Base-by-base conservation (phyloP, 805 yeast genomes). In the Metschnikowia peoriensis region DNA sequence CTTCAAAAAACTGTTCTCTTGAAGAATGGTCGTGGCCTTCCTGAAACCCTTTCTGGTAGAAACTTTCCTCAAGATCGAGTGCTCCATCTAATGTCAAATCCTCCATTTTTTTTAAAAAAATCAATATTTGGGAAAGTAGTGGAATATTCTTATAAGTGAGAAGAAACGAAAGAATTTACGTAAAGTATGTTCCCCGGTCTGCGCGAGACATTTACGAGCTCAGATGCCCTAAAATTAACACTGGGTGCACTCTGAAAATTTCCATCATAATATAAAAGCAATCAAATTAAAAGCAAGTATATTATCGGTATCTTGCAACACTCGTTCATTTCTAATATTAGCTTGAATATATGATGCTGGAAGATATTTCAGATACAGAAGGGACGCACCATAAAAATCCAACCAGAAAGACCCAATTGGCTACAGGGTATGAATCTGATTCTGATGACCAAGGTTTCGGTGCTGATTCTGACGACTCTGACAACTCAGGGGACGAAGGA, bases 21-120 rank as follows among this genome's bases (percentile, higher is more conserved):
- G 82, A 70, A 0, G 90, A 87, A 47, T 80, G 86, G 5, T 71
- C 67, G 39, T 78, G 78, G 1, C 97, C 98, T 55, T 89, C 94
- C 46, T 69, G 61, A 63, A 69, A 87, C 1, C 97, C 97, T 54
- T 82, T 82, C 6, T 78, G 66, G 63, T 89, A 91, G 66, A 61
- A 76, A 62, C 79, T 73, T 39, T 81, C 75, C 61, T 89, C 96
- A 28, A 86, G 63, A 58, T 82, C 77, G 39, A 88, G 67, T 7
- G 84, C 70, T 10, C 76, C 81, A 38, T 72, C 77, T 15, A 69
- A 55, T 53, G 57, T 58, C 49, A 83, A 66, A 41, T 77, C 80
- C 64, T 40, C 54, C 60, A 59, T 61, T 40, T 10, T 46, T 32
- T n/a, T n/a, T n/a, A n/a, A n/a, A n/a, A n/a, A n/a, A n/a, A n/a